These are phyloP conservation scores for Phytophthora ohioensis DNA, from an alignment of 352 stramenopile species.

Conservation along the genomic window DNA sequence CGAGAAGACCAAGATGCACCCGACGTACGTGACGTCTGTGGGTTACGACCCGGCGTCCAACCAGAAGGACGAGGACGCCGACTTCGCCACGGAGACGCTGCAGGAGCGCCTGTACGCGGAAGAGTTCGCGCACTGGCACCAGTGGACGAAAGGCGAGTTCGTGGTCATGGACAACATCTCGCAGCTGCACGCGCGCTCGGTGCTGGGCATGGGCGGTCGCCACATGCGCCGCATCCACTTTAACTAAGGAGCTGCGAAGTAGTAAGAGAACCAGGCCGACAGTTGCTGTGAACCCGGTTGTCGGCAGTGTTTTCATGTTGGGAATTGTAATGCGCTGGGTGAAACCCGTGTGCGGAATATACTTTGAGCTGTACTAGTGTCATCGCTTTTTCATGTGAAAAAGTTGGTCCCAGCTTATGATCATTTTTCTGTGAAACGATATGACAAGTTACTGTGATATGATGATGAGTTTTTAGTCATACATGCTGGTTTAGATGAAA, in stretches of 20 bases:
- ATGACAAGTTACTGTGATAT: too few species aligned
- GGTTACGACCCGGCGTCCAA: constrained; percentile 26
- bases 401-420: too few species aligned
- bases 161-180: constrained; percentile 34
- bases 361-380: too few species aligned
- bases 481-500: too few species aligned
- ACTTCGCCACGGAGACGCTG: constrained; percentile 27
- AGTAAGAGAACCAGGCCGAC: too few species aligned
- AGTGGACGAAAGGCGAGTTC: constrained; percentile 35
- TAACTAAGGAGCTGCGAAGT: constrained; percentile 4
- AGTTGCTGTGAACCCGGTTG: too few species aligned
- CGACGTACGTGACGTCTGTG: constrained; percentile 35
- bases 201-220: constrained; percentile 21
- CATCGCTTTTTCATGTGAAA: too few species aligned
- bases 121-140: constrained; percentile 24
- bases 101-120: constrained; percentile 29
- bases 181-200: constrained; percentile 26
- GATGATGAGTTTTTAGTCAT: too few species aligned
- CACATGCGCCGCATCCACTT: constrained; percentile 39
- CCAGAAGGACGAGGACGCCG: constrained; percentile 24
- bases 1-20: constrained; percentile 37
- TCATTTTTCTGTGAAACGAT: too few species aligned
- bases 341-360: too few species aligned
- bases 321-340: too few species aligned
- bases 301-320: too few species aligned